Conservation (phyloP, 768 basidiomycete genomes). For the Pholiota microspora region DNA sequence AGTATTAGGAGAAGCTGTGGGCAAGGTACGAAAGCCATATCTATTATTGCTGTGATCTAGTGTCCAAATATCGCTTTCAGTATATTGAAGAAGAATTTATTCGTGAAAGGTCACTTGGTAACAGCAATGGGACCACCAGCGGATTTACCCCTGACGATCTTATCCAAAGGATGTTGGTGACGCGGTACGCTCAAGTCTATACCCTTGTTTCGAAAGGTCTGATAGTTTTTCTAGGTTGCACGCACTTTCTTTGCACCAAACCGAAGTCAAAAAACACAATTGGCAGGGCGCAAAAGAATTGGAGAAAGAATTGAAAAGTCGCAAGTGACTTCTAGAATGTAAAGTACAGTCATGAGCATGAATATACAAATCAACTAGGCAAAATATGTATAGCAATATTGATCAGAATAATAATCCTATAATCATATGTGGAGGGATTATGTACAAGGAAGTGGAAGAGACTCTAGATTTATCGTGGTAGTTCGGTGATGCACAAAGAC, state of each 20-base stretch:
- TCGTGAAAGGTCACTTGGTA: constrained; percentile 34
- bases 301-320: constrained; percentile 29
- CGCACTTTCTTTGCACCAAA: constrained; percentile 57
- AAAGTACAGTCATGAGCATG: constrained; percentile 6
- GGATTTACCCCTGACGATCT: constrained; percentile 55
- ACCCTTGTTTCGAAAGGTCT: constrained; percentile 6
- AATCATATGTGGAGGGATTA: not conserved
- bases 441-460: not conserved
- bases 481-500: too few relatives aligned
- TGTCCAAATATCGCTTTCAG: constrained; percentile 31
- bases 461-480: too few relatives aligned
- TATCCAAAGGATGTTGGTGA: constrained; percentile 63
- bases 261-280: constrained; percentile 50
- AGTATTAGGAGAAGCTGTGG: constrained; percentile 49
- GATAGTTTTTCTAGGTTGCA: constrained; percentile 44
- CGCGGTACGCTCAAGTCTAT: constrained; percentile 48
- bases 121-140: constrained; percentile 28
- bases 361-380: constrained; percentile 1
- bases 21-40: constrained; percentile 45
- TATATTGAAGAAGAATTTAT: constrained; percentile 79
- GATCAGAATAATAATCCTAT: not conserved
- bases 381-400: constrained; percentile 1
- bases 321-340: not conserved
- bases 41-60: not conserved
- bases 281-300: constrained; percentile 69